Evolutionary conservation across 805 yeast species (phyloP), one percentile per base, ranked within the genome.

Genomic region (Ogataea salicorniae): DNA sequence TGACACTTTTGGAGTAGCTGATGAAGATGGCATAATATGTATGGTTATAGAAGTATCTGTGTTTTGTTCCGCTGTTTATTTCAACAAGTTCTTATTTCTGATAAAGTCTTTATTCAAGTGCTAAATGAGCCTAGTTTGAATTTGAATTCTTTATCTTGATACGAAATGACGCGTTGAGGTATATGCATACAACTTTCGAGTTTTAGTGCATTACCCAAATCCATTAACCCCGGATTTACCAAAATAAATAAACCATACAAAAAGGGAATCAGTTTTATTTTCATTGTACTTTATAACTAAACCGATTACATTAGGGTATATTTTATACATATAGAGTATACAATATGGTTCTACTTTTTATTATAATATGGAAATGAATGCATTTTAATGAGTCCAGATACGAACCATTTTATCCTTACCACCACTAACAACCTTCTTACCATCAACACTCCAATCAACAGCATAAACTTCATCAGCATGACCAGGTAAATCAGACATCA

Each of bases 381-480:
- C 40, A 41, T 45, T 55, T 62, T 20, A 84, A 61, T 83, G 88
- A n/a, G 94, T 80, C 99, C 99, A 94, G 49, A 94, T 71, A 60
- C 97, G 77, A 22, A 94, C 90, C 76, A 85, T 85, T 66, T 91
- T 94, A 66, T 94, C 99, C 63, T 90, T 91, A 45, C 99, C 98
- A 18, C 98, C 99, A 64, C 97, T 87, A n/a, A 92, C 95, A 13
- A 94, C 98, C 55, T 84, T 76, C 54, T 79, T 79, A 41, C 99
- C 99, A 64, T 94, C 99, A 47, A 85, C 81, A 71, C 97, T 87
- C 99, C 99, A 94, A 60, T 94, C 99, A 4, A 94, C 97, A 0
- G 97, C 95, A 63, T 80, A 94, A 0, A 94, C 96, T 68, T 94
- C 99, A 61, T 94, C 99, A 15, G 83, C 72, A 63, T 94, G 99